Evolutionary conservation across 306 rosid species (phyloP).

Genomic region (Myrica gale): DNA sequence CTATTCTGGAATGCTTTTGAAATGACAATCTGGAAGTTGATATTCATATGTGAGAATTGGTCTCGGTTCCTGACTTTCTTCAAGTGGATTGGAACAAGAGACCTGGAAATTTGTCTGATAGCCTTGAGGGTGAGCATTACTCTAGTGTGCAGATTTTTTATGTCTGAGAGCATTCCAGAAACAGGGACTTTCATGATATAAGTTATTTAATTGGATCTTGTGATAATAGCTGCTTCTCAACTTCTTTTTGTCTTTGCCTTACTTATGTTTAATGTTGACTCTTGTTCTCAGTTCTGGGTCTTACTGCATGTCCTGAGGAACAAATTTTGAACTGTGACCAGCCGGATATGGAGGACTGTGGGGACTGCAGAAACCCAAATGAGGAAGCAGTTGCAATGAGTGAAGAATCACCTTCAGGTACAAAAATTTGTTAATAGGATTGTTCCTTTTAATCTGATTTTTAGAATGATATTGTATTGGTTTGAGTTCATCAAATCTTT

Average conservation of each 20-base stretch:
- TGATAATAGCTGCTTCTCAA: background rate
- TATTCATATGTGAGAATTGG: background rate
- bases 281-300: conserved; percentile 52
- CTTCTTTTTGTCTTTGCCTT: background rate
- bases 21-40: background rate
- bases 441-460: background rate
- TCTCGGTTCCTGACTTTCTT: background rate
- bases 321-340: conserved; percentile 70
- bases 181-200: background rate
- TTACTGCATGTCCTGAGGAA: conserved; percentile 64
- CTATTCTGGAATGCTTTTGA: background rate
- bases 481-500: background rate
- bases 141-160: background rate
- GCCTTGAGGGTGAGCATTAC: background rate
- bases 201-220: background rate
- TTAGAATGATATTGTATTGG: background rate
- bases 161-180: background rate
- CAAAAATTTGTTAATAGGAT: conserved; percentile 11
- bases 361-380: conserved; percentile 62
- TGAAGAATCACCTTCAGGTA: conserved; percentile 84
- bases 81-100: background rate
- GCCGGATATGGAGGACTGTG: conserved; percentile 74
- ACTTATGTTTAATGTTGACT: conserved; percentile 11
- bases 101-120: background rate
- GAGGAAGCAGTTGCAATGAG: conserved; percentile 81